Base-by-base conservation (phyloP, 2,329 filamentous ascomycete genomes). In the Trichoderma sp. region DNA sequence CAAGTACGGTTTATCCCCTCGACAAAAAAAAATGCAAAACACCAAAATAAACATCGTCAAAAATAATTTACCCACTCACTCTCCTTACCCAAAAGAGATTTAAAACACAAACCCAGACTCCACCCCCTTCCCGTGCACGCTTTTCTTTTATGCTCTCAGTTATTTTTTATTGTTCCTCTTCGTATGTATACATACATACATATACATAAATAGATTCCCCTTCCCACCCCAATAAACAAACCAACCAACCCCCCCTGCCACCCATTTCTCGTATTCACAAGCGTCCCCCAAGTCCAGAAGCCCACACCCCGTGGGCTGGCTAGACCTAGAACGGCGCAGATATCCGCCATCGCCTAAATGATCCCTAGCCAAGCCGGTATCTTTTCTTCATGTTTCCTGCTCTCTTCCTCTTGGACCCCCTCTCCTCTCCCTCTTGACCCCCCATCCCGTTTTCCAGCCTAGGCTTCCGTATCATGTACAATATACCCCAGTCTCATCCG, bases 251-350 rank as follows among this genome's bases (percentile, higher is more conserved):
- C 61, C 47, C 61, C 61, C 61, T 64, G 61, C 61, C 61, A 43
- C 49, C 49, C 43, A 64, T 64, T 64, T 64, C 61, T 64, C 61
- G 61, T 64, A 64, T 64, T 64, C 61, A 64, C 61, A 64, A 64
- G 61, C 61, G 61, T 52, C 47, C 57, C 57, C 57, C 57, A 59
- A 59, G 33, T 35, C 57, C 47, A 49, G 13, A 59, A 59, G 57
- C 57, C 57, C 61, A 64, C 61, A 64, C 60, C 21, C 49, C 61
- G 53, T 64, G 49, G 47, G 13, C 61, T 64, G 47, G 33, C 61
- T 64, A 64, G 61, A 64, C 61, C 61, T 64, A 64, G 61, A 64
- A 64, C 49, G 61, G 61, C 33, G 29, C 61, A 14, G 61, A 64
- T 56, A 43, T 64, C 61, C 61, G 61, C 49, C 61, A 64, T 64